Percentiles rank a stretch among this genome's conserved stretches.
Conservation (phyloP, 2,329 filamentous ascomycete genomes). For the Aspergillus ochraceoroseus region DNA sequence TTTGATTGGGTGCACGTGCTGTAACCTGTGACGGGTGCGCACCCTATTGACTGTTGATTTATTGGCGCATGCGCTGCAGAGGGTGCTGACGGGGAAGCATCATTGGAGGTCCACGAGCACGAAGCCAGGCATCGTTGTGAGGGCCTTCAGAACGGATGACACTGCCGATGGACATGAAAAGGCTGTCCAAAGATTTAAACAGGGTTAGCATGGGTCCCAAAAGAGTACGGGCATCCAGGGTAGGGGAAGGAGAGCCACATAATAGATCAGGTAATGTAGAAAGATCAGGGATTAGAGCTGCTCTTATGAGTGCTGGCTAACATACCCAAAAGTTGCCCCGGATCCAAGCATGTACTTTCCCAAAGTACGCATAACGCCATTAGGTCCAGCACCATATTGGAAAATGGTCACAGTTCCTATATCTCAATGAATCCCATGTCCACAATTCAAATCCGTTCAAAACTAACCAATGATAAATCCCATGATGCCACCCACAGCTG, state of each 20-base stretch:
- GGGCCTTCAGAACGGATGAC: constrained; percentile 90
- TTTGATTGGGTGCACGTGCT: constrained; percentile 10
- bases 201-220: constrained; percentile 1
- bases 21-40: constrained; percentile 1
- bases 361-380: constrained; percentile 87
- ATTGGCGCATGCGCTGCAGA: constrained; percentile 32
- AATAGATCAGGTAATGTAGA: too few relatives aligned
- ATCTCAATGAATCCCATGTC: constrained; percentile 8
- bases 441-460: neutral
- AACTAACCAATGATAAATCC: constrained; percentile 89
- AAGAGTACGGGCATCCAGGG: neutral
- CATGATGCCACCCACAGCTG: constrained; percentile 92
- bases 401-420: constrained; percentile 89
- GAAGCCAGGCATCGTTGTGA: constrained; percentile 68
- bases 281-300: too few relatives aligned
- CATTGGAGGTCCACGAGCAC: constrained; percentile 68
- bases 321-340: constrained; percentile 90
- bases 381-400: constrained; percentile 85
- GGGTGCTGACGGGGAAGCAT: constrained; percentile 53
- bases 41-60: constrained; percentile 13
- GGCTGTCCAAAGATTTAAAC: constrained; percentile 44
- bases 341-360: constrained; percentile 97
- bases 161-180: constrained; percentile 99
- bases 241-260: neutral
- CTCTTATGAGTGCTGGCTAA: constrained; percentile 1